phyloP scores from a whole-genome alignment of 2,329 filamentous ascomycete genomes.

The Pseudogymnoascus sp. region DNA sequence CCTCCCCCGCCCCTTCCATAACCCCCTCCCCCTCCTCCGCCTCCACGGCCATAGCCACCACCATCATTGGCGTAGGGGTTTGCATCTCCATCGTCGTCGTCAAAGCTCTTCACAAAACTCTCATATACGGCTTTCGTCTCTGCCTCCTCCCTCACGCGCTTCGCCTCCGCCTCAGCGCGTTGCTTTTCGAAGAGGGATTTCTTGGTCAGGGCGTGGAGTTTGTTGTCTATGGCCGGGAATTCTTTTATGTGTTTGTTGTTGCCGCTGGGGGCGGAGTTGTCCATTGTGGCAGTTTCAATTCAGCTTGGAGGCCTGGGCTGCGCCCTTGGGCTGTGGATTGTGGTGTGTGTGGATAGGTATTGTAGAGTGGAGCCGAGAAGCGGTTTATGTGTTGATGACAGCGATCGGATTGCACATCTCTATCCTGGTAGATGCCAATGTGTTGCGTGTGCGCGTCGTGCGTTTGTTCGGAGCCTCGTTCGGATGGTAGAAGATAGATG shows the following conservation, averaged over 20 bases:
- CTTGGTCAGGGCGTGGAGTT: slow-evolving; percentile 71
- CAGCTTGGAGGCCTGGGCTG: neutral
- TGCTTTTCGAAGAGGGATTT: slow-evolving; percentile 84
- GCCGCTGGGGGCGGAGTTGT: neutral
- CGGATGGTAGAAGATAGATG: neutral
- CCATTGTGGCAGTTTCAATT: neutral
- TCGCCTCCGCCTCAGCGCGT: slow-evolving; percentile 82
- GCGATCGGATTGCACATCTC: neutral
- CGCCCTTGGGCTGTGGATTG: neutral
- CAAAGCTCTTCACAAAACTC: slow-evolving; percentile 78
- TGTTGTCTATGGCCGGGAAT: slow-evolving; percentile 68
- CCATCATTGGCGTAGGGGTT: slow-evolving; percentile 16
- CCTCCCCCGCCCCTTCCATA: slow-evolving; percentile 24
- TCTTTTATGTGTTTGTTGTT: slow-evolving; percentile 24
- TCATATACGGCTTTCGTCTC: slow-evolving; percentile 82
- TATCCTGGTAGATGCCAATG: neutral
- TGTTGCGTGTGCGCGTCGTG: neutral
- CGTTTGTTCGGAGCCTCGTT: neutral
- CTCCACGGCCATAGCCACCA: slow-evolving; percentile 14
- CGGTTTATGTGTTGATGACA: neutral
- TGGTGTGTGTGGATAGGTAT: neutral
- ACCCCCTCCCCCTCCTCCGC: slow-evolving; percentile 18
- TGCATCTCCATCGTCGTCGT: slow-evolving; percentile 40
- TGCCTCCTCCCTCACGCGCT: slow-evolving; percentile 72
- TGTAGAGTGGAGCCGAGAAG: neutral